phyloP scores from a whole-genome alignment of 1,284 basidiomycete genomes.

The Neonothopanus nambi region DNA sequence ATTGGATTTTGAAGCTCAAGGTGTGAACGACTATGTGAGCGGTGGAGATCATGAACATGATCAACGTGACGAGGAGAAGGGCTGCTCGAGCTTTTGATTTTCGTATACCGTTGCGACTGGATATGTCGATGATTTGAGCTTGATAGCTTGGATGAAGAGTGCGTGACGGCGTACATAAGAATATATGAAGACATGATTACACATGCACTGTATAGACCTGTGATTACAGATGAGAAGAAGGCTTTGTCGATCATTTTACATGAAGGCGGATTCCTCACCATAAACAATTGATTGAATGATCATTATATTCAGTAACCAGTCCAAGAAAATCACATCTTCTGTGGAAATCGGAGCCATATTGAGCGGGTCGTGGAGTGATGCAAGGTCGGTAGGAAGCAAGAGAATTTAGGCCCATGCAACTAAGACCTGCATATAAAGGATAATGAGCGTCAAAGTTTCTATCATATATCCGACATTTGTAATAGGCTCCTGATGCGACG shows the following conservation, averaged over 20 bases:
- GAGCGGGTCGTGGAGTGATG: too few species aligned
- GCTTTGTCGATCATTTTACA: background rate
- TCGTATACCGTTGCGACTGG: background rate
- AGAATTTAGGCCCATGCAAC: too few species aligned
- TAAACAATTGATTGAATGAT: background rate
- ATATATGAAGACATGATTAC: background rate
- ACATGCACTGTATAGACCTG: background rate
- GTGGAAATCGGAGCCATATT: too few species aligned
- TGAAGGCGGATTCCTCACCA: background rate
- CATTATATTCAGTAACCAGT: background rate
- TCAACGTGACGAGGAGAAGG: background rate
- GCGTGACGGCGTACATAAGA: background rate
- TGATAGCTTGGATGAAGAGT: background rate
- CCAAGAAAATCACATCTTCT: too few species aligned
- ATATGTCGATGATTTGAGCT: background rate
- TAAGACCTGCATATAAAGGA: too few species aligned
- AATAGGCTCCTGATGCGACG: too few species aligned
- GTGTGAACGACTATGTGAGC: background rate
- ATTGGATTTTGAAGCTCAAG: background rate
- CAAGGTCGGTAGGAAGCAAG: too few species aligned
- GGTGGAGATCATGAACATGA: constrained; percentile 1
- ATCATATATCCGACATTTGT: too few species aligned
- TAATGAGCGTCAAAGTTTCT: too few species aligned
- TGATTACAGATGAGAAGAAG: background rate
- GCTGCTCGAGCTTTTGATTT: background rate